Conservation (phyloP, 768 basidiomycete species). For the Pulveroboletus sp. region DNA sequence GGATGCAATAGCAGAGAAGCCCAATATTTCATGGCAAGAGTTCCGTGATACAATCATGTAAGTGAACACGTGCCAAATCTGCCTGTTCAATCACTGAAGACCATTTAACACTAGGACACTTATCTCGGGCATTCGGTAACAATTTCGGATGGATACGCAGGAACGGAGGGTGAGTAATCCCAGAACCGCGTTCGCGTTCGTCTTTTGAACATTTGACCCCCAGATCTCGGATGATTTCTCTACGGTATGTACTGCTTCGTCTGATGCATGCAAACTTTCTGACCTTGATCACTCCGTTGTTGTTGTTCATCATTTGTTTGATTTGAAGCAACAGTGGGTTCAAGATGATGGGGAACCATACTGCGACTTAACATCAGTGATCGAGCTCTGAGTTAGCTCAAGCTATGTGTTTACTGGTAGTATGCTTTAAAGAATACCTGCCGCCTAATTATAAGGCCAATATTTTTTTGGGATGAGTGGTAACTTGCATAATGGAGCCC, state of each 20-base stretch:
- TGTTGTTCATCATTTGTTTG: not conserved
- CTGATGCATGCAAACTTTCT: too few relatives aligned
- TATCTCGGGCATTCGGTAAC: not conserved
- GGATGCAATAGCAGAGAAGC: not conserved
- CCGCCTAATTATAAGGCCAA: too few relatives aligned
- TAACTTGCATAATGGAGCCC: too few relatives aligned
- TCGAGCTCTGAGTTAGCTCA: too few relatives aligned
- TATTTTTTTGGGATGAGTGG: too few relatives aligned
- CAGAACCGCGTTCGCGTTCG: not conserved
- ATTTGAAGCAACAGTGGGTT: not conserved
- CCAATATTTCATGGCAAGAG: not conserved
- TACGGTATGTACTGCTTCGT: not conserved
- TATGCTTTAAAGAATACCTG: too few relatives aligned
- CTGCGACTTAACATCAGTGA: too few relatives aligned
- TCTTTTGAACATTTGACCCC: not conserved
- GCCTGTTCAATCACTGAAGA: not conserved
- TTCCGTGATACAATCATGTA: not conserved
- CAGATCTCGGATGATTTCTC: not conserved
- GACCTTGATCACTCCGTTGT: too few relatives aligned
- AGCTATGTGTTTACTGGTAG: too few relatives aligned
- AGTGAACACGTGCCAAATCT: not conserved
- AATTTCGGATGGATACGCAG: not conserved
- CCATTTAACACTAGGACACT: not conserved
- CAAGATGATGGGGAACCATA: too few relatives aligned
- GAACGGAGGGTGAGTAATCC: conserved; percentile 5